Base-by-base conservation (phyloP, 371 early-diverging fungal genomes). In the Lichtheimia hyalospora region DNA sequence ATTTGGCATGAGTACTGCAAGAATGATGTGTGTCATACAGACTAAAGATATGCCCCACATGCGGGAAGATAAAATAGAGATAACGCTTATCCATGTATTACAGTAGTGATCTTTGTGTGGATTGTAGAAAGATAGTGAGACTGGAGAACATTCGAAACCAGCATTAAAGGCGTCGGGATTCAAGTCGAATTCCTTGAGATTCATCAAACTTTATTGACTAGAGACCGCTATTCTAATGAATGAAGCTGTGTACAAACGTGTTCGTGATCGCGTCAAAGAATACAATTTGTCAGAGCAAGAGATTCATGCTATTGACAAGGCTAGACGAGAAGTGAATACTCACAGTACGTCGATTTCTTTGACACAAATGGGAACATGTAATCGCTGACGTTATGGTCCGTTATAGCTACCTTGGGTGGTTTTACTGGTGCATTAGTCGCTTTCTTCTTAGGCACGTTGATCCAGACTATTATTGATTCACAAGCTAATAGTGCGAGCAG, bases 231-330 rank as follows among this genome's bases (percentile, higher is more conserved):
- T 28, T 50, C 58, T 64, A 12, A 64, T 76, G 56, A 70, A 75
- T 42, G 71, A 71, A 25, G 63, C 64, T 21, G 58, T 73, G 39
- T 77, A 70, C 49, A 69, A 64, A 16, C 68, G 64, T n/a, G 69
- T 81, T 13, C 68, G 63, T 5, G 73, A 76, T 34, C 70, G 69
- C 40, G 68, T 70, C n/a, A 73, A 75, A 40, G 76, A 77, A 51
- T 63, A 72, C 25, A 62, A 77, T 40, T 57, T 81, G 1, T 65
- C 73, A 0, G 72, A 73, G 25, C 69, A 81, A 68, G 81, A 81
- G 67, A 54, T 75, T 44, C 57, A 65, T 21, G 73, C 71, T 5
- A 67, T 81, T 34, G 77, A 75, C 16, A 75, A 58, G 21, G 78
- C 81, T 1, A 65, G 76, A 58, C 67, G 54, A 8, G 66, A 73